Conservation (phyloP, 108 stramenopile species). For the Conticribra weissflogii region DNA sequence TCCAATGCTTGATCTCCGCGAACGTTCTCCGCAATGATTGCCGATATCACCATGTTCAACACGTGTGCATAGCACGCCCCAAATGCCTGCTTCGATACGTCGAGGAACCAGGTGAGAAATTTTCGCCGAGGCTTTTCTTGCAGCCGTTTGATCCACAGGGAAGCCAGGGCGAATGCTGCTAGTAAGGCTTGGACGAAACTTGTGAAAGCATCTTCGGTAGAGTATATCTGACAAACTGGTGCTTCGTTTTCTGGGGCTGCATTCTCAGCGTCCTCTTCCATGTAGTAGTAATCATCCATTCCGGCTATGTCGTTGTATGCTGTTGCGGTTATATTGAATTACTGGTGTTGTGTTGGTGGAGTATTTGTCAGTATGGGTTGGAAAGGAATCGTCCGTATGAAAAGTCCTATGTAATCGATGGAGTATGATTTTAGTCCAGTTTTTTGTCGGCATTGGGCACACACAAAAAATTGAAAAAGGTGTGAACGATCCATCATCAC, state of each 20-base stretch:
- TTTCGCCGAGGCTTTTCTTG: conserved; percentile 74
- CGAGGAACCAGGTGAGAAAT: conserved; percentile 87
- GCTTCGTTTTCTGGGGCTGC: conserved; percentile 20
- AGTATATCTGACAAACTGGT: conserved; percentile 79
- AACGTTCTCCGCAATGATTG: conserved; percentile 68
- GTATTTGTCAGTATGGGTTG: too few species aligned
- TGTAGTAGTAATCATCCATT: too few species aligned
- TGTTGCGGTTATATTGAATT: too few species aligned
- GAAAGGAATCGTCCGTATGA: too few species aligned
- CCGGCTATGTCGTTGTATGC: too few species aligned
- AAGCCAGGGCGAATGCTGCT: conserved; percentile 72
- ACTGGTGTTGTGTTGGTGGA: too few species aligned
- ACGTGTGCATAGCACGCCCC: conserved; percentile 93
- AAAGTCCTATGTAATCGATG: too few species aligned
- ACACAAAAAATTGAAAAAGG: too few species aligned
- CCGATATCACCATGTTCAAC: conserved; percentile 88
- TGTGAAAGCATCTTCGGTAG: conserved; percentile 82
- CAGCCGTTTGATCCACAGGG: conserved; percentile 82
- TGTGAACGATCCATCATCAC: too few species aligned
- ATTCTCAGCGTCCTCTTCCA: too few species aligned
- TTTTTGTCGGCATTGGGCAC: too few species aligned
- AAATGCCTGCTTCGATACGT: conserved; percentile 85
- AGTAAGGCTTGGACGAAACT: conserved; percentile 79
- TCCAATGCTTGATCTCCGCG: conserved; percentile 59
- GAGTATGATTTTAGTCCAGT: too few species aligned